Base-by-base conservation (phyloP, 2,329 filamentous ascomycete genomes). In the Septoria linicola region DNA sequence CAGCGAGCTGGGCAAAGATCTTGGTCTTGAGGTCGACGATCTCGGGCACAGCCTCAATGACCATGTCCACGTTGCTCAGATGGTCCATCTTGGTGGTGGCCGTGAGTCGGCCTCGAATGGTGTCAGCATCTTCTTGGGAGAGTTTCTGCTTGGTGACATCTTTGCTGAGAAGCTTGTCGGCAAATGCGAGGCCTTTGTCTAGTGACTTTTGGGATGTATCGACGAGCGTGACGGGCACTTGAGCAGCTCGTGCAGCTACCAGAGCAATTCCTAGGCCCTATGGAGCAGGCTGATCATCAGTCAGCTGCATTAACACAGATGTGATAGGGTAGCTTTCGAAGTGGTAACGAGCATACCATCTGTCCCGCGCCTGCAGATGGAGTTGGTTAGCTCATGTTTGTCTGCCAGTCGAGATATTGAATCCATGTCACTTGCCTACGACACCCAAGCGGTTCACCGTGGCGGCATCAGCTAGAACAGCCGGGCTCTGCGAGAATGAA, bases 191-290 rank as follows among this genome's bases (percentile, higher is more conserved):
- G 40, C 90, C 89, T 75, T 95, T 96, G 66, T 93, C 85, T 56
- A 99, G 79, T 13, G 92, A 88, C 39, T 84, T 81, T 72, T 95
- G 84, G 8, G 87, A 93, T 55, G 74, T 87, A 70, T 99, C 93
- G 54, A 99, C 81, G 34, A 99, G 71, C 8, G 82, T 90, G 10
- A 99, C 92, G 2, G 89, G 87, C 0, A 99, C 81, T 54, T 83
- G 78, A 36, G 92, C 92, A 69, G 78, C 90, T 60, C 89, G 84
- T 36, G 92, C 89, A 43, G 92, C 93, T 40, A 99, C 92, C 13
- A 99, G 82, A 43, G 93, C 93, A 70, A 99, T 99, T 53, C 93
- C 93, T 37, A 99, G 76, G 53, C 93, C 93, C 92, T 97, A 63
- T 36, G 11, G 16, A 19, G n/a, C n/a, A n/a, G n/a, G 6, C 54